Evolutionary conservation across 345 rosid species (phyloP), one percentile per base, ranked within the genome.

Genomic region (Populus deltoides): DNA sequence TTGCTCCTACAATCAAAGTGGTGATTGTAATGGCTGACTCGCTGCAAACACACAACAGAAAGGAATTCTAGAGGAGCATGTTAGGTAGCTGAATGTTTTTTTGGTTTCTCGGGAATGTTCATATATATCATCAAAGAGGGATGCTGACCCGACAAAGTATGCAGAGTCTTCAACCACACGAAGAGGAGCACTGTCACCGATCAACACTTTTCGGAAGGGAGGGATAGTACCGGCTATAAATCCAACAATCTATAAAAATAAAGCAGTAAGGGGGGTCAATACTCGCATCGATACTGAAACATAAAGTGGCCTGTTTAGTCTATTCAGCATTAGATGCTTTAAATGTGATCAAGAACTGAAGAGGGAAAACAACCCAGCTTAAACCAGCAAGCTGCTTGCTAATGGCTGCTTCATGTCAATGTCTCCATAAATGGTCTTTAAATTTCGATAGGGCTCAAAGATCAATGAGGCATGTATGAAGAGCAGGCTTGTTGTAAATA

Each of bases 1-100:
- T 88, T 68, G 86, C 84, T 27, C 91, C 91, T 20, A 88, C 61
- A 49, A 86, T 76, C 66, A 86, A 76, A 24, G 91, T 86, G 68
- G 81, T 70, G 8, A 76, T 41, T 7, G 89, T 89, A 68, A 88
- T 72, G 3, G 85, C 33, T 25, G 86, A 89, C 3, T 82, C 83
- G 80, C 91, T 89, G 86, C 68, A 13, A 1, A 16, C 7, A 73
- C 35, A 49, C 1, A 22, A 29, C 25, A 66, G 6, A 11, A 18
- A 16, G 12, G 22, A 66, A 47, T 15, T 47, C 47, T 47, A 47
- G 17, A 25, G 70, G 11, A 31, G 7, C 35, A 13, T 27, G 41
- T 15, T 13, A 31, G 70, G n/a, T 13, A 29, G 70, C 39, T 7
- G 17, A 29, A 22, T 10, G 4, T 2, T 43, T 43, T 43, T 43